A percentile compares a stretch with the other conserved stretches of the same genome.
phyloP scores from a whole-genome alignment of 2,329 filamentous ascomycete species.

The Fusarium mundagurra region DNA sequence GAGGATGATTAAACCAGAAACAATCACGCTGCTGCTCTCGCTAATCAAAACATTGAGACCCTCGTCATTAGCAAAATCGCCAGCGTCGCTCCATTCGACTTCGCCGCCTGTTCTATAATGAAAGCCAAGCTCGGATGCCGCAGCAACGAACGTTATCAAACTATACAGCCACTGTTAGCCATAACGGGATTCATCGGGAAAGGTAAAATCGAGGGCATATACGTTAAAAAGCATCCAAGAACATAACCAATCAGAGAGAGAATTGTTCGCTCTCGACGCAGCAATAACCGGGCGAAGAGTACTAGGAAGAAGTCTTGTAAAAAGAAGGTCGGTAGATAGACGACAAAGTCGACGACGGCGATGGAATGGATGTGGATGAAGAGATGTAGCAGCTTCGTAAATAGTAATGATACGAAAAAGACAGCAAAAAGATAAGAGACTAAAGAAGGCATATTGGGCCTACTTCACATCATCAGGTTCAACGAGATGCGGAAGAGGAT shows the following conservation, averaged over 20 bases:
- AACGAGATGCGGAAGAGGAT: not conserved
- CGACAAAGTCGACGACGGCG: conserved; percentile 38
- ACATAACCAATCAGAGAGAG: conserved; percentile 33
- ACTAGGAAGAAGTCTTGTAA: conserved; percentile 41
- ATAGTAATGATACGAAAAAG: conserved; percentile 42
- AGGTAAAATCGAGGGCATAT: not conserved
- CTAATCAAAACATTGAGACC: conserved; percentile 45
- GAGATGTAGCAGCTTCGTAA: conserved; percentile 44
- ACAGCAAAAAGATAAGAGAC: conserved; percentile 43
- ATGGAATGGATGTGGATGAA: conserved; percentile 40
- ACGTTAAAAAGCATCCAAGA: conserved; percentile 38
- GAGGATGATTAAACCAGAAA: conserved; percentile 35
- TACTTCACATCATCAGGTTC: conserved; percentile 33
- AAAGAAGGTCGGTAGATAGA: conserved; percentile 45
- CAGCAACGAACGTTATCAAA: conserved; percentile 41
- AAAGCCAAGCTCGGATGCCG: conserved; percentile 46
- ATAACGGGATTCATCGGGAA: not conserved
- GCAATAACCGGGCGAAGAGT: conserved; percentile 34
- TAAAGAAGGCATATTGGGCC: conserved; percentile 36
- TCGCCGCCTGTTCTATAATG: conserved; percentile 46
- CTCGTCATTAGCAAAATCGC: conserved; percentile 43
- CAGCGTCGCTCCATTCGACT: conserved; percentile 45
- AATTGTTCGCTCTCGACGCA: conserved; percentile 38
- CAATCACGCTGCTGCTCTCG: conserved; percentile 39
- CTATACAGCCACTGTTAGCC: conserved; percentile 30